A percentile compares a stretch with the other conserved stretches of the same genome.
These are phyloP conservation scores for Pythium biforme DNA, from an alignment of 352 stramenopile genomes.

Conservation along the genomic window DNA sequence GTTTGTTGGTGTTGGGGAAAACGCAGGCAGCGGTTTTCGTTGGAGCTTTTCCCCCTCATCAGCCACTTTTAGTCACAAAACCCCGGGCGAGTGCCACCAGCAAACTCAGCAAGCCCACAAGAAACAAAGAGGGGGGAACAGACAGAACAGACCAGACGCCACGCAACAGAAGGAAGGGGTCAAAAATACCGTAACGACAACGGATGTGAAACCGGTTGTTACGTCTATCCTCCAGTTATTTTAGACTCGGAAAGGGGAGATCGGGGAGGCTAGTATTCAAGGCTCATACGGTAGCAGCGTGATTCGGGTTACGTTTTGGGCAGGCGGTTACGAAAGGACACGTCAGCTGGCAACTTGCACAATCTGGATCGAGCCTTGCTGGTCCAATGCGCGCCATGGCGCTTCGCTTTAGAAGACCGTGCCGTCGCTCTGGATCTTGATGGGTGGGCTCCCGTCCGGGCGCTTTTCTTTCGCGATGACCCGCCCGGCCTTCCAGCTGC, in stretches of 20 bases:
- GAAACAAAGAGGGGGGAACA: too few species aligned
- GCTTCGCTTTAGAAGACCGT: constrained; percentile 69
- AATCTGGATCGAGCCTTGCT: too few species aligned
- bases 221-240: background rate
- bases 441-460: constrained; percentile 64
- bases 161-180: background rate
- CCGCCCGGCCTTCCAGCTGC: constrained; percentile 83
- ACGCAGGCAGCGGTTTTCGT: constrained; percentile 8
- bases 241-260: background rate
- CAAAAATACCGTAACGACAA: constrained; percentile 14
- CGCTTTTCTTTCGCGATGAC: constrained; percentile 80
- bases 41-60: background rate
- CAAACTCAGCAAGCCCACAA: background rate
- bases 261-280: background rate
- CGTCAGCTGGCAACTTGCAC: background rate
- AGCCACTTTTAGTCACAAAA: constrained; percentile 3
- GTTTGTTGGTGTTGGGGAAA: constrained; percentile 13
- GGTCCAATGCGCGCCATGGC: too few species aligned
- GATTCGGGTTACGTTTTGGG: constrained; percentile 7
- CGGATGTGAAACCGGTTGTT: background rate
- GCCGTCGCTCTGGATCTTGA: constrained; percentile 85
- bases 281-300: background rate
- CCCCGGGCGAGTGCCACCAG: background rate
- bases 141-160: background rate
- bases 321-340: background rate